Base-by-base conservation (phyloP, 176 grass and related monocot species). In the Phragmites australis region DNA sequence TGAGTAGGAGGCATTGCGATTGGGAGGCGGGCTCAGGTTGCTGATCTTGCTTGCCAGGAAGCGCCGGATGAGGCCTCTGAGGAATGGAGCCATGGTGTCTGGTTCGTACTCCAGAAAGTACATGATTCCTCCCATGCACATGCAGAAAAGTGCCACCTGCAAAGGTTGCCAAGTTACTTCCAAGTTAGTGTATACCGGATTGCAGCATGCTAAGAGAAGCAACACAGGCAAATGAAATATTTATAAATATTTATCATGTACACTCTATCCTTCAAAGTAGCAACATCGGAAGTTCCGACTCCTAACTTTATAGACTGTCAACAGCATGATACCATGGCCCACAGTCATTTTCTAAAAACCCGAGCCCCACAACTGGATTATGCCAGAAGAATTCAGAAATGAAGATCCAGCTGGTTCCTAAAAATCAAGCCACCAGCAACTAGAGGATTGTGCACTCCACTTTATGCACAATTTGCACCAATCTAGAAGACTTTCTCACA, bases 71-170 rank as follows among this genome's bases (percentile, higher is more conserved):
- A 99, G 90, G 42, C 96, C 88, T 77, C 88, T 85, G 30, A 99
- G 92, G 85, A 99, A 95, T 67, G 96, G 96, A 81, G 96, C 96
- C 96, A 99, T 95, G 14, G 96, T 99, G 10, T 99, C 93, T 27
- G 93, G 96, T 54, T 99, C 93, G 11, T 95, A 88, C 79, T 99
- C 96, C 74, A 99, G 83, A 85, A 91, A 99, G 51, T 95, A 99
- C 96, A 99, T 95, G 45, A 93, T 93, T 78, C 96, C 96, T 72
- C 96, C 96, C 92, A 90, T 99, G 87, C 93, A 99, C 70, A 93
- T 32, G 86, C 96, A 95, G 56, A 99, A 99, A 52, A 99, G 90
- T 67, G 76, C 90, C 76, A 99, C 96, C 96, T 99, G 96, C 39
- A 60, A 85, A 75, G 45, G 21, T 84, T 76, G 14, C 32, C 74